Percentiles rank a stretch among this genome's conserved stretches.
Evolutionary conservation across 1,284 basidiomycete species (phyloP).

Genomic region (Pascua sp.): DNA sequence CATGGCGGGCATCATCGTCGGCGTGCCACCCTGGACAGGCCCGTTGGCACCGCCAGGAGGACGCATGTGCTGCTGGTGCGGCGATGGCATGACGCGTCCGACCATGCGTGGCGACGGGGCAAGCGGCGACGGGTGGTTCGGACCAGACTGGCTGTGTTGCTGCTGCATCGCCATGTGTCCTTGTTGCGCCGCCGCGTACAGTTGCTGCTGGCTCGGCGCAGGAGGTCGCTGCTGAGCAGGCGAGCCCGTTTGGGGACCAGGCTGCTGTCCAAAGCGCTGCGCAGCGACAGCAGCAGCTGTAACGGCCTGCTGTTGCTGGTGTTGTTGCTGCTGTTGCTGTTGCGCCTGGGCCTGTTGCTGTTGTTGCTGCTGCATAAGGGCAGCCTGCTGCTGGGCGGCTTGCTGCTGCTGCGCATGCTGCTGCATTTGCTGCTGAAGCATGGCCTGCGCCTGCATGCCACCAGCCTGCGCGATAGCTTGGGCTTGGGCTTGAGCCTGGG

Average conservation of each 20-base stretch:
- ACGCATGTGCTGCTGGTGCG: constrained; percentile 36
- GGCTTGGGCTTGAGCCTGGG: constrained; percentile 1
- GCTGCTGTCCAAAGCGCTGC: constrained; percentile 17
- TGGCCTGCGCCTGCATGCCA: no score
- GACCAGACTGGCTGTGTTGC: constrained; percentile 17
- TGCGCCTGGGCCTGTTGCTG: constrained; percentile 20
- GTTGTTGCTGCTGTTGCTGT: constrained; percentile 14
- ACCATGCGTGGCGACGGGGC: constrained; percentile 33
- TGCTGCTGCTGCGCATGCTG: constrained; percentile 15
- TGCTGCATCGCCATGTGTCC: constrained; percentile 25
- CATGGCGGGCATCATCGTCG: constrained; percentile 35
- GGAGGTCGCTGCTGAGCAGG: constrained; percentile 28
- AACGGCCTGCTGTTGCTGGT: constrained; percentile 12
- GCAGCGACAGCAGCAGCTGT: constrained; percentile 3
- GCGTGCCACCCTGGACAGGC: constrained; percentile 17
- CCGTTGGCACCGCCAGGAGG: constrained; percentile 30
- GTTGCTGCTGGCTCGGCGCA: constrained; percentile 23
- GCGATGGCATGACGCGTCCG: constrained; percentile 34
- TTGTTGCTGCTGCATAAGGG: constrained; percentile 15
- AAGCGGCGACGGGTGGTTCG: constrained; percentile 28
- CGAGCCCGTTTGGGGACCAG: constrained; percentile 19
- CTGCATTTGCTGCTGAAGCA: constrained; percentile 22
- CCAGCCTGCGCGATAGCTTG: no score
- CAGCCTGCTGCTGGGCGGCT: constrained; percentile 12
- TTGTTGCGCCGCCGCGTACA: constrained; percentile 22